These are phyloP conservation scores for Citrus australasica DNA, from an alignment of 345 rosid genomes.

Conservation along the genomic window DNA sequence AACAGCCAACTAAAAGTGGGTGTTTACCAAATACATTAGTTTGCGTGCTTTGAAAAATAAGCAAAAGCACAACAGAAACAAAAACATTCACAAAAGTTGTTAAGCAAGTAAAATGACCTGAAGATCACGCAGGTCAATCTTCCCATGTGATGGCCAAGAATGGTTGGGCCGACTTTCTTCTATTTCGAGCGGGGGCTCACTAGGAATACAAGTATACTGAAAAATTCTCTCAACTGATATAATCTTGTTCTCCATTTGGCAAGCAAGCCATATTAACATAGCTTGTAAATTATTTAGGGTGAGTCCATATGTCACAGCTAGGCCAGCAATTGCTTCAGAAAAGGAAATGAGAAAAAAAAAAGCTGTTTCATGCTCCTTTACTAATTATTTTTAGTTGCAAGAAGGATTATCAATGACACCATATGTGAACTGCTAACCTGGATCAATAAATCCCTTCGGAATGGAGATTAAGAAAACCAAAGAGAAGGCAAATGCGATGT, in stretches of 20 bases:
- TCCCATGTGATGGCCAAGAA: conserved; percentile 6
- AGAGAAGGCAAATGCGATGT: not conserved
- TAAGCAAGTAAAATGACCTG: conserved; percentile 7
- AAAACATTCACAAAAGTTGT: not conserved
- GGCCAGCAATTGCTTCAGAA: not conserved
- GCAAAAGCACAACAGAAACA: not conserved
- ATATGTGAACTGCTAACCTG: not conserved
- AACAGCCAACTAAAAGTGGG: not conserved
- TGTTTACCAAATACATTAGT: not conserved
- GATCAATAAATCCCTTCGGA: not conserved
- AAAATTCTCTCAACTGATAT: conserved; percentile 14
- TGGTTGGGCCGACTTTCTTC: not conserved
- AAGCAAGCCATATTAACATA: not conserved
- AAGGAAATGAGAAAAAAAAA: not conserved
- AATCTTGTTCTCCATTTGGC: not conserved
- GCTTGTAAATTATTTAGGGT: not conserved
- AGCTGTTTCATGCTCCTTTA: not conserved
- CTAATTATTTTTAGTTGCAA: not conserved
- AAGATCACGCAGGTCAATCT: not conserved
- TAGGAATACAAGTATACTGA: not conserved
- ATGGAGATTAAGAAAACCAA: not conserved
- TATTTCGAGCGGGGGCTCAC: not conserved
- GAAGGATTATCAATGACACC: not conserved
- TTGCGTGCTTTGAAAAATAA: not conserved
- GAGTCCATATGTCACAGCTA: not conserved